Evolutionary conservation across 768 basidiomycete species (phyloP), one percentile per base, ranked within the genome.

Genomic region (Polyporus arcularius): DNA sequence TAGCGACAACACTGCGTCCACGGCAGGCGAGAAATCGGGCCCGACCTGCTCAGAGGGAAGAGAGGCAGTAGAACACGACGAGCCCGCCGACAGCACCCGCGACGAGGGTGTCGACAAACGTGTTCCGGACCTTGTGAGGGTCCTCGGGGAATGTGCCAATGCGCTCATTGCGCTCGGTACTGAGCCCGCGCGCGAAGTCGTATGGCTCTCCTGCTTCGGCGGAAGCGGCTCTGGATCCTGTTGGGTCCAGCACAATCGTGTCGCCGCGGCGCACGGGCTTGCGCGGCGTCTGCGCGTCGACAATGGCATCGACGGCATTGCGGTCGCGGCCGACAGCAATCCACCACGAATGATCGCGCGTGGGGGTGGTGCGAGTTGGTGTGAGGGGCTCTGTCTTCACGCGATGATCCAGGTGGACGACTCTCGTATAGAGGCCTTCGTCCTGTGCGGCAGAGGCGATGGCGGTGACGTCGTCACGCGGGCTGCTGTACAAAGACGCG

Each of bases 281-380:
- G 30, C n/a, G 43, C 8, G 57, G 32, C 8, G 45, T 10, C 38
- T 62, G 50, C 42, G 57, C 45, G 16, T 18, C 55, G 10, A 49
- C 50, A 38, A 55, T 41, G 6, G 48, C 57, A 30, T 68, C 53
- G 41, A 78, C 77, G 28, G 67, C 65, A 9, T 54, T 61, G 32
- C 60, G 60, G 55, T 72, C 68, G 56, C 66, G 65, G 14, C 75
- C 74, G 56, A 75, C 54, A 38, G 75, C 69, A 55, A 77, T 53
- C 72, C 72, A 74, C 71, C 72, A 74, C 38, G 75, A 73, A 40
- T 60, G 47, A 28, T 68, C 67, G 53, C 62, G 65, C 55, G 43
- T 50, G 41, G 63, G 35, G 9, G 58, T 42, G 32, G 56, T 16
- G 51, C 51, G 57, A 1, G 60, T 54, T 46, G 52, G 47, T 55